Evolutionary conservation across 179 eudicot genomes (phyloP), one percentile per base, ranked within the genome.

Genomic region (Silene coronaria): DNA sequence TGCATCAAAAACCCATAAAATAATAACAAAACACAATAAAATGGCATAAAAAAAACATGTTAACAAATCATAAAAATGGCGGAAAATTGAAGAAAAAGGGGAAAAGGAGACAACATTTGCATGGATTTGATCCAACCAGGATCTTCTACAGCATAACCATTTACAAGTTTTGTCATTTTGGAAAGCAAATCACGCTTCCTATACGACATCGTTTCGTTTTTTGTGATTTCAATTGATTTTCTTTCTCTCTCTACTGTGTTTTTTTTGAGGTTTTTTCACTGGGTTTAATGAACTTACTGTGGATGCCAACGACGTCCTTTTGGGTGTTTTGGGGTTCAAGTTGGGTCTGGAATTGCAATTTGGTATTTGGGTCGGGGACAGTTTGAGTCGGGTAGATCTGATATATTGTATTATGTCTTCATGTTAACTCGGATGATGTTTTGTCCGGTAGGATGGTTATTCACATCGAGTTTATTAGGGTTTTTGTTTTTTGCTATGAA

Each of bases 71-170:
- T 55, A 36, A 13, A 22, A 17, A 64, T 63, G 4, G 26, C 32
- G 9, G 12, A 10, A 26, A 59, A 61, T 17, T 11, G 45, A 59
- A 68, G 14, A 22, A 71, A 58, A 72, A 24, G 28, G 53, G 21
- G 11, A 23, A 16, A 19, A 23, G 57, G 27, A 7, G 30, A 68
- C 70, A 19, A 94, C 98, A 79, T 84, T 86, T 88, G 91, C 98
- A 94, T 94, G 76, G 97, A 85, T 85, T 87, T 89, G 63, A 94
- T 96, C 98, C 98, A 94, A 71, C 81, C 48, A 3, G 98, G 98
- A 76, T 94, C 96, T 5, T 86, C 75, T 79, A 71, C 88, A 12
- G 96, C 98, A 34, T 89, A 87, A 6, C 98, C 95, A 76, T 89
- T 89, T 12, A 94, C 98, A 21, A 92, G 88, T 77, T 84, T 89